Conservation (phyloP, 257 asterid genomes). For the Solanum chaucha region DNA sequence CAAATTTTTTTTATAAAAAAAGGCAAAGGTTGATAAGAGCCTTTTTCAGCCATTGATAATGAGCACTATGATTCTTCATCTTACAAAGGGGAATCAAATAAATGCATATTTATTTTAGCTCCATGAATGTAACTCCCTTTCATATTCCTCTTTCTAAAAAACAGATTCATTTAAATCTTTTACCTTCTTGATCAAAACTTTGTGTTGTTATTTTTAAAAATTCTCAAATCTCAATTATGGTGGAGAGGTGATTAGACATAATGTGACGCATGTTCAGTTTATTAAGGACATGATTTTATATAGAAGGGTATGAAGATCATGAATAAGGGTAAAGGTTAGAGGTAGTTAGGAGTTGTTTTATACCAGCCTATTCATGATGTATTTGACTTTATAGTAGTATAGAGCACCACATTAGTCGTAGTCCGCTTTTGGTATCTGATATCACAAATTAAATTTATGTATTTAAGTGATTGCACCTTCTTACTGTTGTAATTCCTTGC, state of each 20-base stretch:
- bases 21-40: background rate
- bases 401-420: too few relatives aligned
- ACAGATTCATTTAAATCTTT: background rate
- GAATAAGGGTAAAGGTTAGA: too few relatives aligned
- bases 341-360: background rate
- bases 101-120: background rate
- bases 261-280: background rate
- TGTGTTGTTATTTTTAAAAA: background rate
- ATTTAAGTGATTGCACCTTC: too few relatives aligned
- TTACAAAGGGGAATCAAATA: background rate
- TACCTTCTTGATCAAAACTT: background rate
- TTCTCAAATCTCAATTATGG: background rate
- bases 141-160: background rate
- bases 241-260: background rate
- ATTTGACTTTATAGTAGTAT: too few relatives aligned
- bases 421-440: background rate
- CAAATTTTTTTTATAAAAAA: background rate
- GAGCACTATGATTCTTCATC: constrained; percentile 3
- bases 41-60: background rate
- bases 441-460: too few relatives aligned
- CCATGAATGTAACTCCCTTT: background rate
- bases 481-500: too few relatives aligned
- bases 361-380: background rate
- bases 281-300: too few relatives aligned
- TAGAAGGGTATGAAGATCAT: background rate